Percentiles rank a stretch among this genome's conserved stretches.
Evolutionary conservation across 768 basidiomycete genomes (phyloP).

Genomic region (Lactarius deliciosus): DNA sequence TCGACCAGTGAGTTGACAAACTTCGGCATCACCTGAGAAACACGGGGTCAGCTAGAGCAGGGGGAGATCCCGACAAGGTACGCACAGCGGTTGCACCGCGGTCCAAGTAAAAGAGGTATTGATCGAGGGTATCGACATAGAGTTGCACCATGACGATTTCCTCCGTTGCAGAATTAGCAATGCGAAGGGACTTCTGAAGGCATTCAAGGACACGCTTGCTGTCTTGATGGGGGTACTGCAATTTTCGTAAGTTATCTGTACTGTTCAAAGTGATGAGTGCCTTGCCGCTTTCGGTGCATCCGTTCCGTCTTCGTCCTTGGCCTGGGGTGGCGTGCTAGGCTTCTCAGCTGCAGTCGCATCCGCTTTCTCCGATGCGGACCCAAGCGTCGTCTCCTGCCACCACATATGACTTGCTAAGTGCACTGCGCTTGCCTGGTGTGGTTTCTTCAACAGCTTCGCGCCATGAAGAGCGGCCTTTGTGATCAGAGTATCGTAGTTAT

Average conservation of each 20-base stretch:
- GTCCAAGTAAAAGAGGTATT: slow-evolving; percentile 95
- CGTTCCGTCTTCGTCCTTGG: slow-evolving; percentile 45
- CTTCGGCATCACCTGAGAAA: slow-evolving; percentile 81
- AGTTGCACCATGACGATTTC: slow-evolving; percentile 96
- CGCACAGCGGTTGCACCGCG: slow-evolving; percentile 87
- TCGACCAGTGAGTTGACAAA: slow-evolving; percentile 97
- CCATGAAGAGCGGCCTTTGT: slow-evolving; percentile 99
- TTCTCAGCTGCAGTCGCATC: slow-evolving; percentile 41
- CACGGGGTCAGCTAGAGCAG: slow-evolving; percentile 2
- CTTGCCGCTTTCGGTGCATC: slow-evolving; percentile 37
- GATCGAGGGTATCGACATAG: slow-evolving; percentile 94
- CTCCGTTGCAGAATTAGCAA: slow-evolving; percentile 95
- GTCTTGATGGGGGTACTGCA: slow-evolving; percentile 82
- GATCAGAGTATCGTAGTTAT: slow-evolving; percentile 96
- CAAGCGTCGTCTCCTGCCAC: slow-evolving; percentile 76
- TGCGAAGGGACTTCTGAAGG: slow-evolving; percentile 92
- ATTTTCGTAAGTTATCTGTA: slow-evolving; percentile 10
- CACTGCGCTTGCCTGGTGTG: slow-evolving; percentile 94
- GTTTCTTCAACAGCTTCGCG: slow-evolving; percentile 95
- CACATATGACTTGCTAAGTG: slow-evolving; percentile 94
- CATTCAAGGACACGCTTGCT: slow-evolving; percentile 98
- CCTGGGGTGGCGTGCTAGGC: slow-evolving; percentile 35
- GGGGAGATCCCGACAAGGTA: slow-evolving; percentile 24
- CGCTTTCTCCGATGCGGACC: slow-evolving; percentile 44
- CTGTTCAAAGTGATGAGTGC: background rate